Conservation (phyloP, 2,329 filamentous ascomycete genomes). For the Aureobasidium sp. region DNA sequence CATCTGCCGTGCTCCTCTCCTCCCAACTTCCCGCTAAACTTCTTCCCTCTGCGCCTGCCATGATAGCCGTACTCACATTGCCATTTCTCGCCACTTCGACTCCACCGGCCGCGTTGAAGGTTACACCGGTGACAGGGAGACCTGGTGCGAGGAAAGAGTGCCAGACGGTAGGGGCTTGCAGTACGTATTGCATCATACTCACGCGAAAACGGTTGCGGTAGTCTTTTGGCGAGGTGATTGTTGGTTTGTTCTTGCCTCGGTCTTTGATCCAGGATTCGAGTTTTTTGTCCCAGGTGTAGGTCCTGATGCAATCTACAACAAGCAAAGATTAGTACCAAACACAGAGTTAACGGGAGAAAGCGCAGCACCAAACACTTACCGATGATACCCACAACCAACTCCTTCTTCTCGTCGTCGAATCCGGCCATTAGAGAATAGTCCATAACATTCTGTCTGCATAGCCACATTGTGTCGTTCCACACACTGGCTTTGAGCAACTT, state of each 20-base stretch:
- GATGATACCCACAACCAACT: slow-evolving; percentile 94
- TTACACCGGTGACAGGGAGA: slow-evolving; percentile 23
- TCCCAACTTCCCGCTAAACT: slow-evolving; percentile 2
- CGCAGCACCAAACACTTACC: not conserved
- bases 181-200: slow-evolving; percentile 85
- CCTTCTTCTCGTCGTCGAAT: slow-evolving; percentile 80
- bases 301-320: slow-evolving; percentile 73
- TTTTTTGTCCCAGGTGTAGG: slow-evolving; percentile 99
- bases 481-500: slow-evolving; percentile 84
- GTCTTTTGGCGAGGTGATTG: slow-evolving; percentile 93
- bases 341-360: not conserved
- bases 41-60: not conserved
- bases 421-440: slow-evolving; percentile 98
- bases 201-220: slow-evolving; percentile 94
- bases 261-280: slow-evolving; percentile 99
- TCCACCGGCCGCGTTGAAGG: slow-evolving; percentile 15
- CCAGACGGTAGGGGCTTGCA: slow-evolving; percentile 69
- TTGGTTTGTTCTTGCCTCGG: slow-evolving; percentile 77
- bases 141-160: slow-evolving; percentile 50
- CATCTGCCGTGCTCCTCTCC: not conserved
- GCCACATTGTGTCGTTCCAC: slow-evolving; percentile 94
- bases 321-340: not conserved
- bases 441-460: slow-evolving; percentile 95
- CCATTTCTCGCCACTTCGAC: not conserved
- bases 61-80: not conserved